Evolutionary conservation across 78 protist species (phyloP).

Genomic region (Dictyostelium firmibasis): DNA sequence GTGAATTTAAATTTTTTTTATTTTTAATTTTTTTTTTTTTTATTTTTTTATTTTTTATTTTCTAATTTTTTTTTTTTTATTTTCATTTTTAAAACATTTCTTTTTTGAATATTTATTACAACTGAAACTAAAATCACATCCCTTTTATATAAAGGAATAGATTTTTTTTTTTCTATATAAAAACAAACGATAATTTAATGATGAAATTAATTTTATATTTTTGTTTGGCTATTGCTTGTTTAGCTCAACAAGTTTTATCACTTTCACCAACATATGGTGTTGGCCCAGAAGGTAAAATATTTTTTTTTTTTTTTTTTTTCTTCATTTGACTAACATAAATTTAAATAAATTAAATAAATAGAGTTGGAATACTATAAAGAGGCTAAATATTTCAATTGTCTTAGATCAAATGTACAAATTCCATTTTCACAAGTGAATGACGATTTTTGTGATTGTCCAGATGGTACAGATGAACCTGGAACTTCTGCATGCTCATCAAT

Average conservation of each 20-base stretch:
- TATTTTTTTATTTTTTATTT: too few species aligned
- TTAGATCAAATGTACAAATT: conserved; percentile 15
- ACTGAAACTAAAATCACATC: too few species aligned
- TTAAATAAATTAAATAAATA: not conserved
- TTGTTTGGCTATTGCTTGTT: not conserved
- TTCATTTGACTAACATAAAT: not conserved
- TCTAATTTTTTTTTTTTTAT: too few species aligned
- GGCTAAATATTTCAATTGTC: conserved; percentile 17
- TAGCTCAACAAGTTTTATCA: not conserved
- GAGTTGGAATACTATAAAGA: conserved; percentile 48
- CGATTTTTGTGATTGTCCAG: conserved; percentile 93
- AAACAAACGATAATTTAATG: not conserved
- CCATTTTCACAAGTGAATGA: conserved; percentile 85
- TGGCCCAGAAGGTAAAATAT: conserved; percentile 1
- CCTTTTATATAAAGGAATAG: too few species aligned
- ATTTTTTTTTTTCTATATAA: not conserved
- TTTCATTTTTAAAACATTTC: not conserved
- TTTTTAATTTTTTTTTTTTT: too few species aligned
- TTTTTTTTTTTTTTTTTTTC: not conserved
- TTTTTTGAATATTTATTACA: too few species aligned
- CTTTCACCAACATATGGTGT: conserved; percentile 10
- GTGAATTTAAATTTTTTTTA: too few species aligned
- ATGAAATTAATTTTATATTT: not conserved
- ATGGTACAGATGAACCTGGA: conserved; percentile 94
- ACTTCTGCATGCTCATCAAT: conserved; percentile 73